These are phyloP conservation scores for Glonium stellatum DNA, from an alignment of 495 filamentous ascomycete genomes.

Conservation along the genomic window DNA sequence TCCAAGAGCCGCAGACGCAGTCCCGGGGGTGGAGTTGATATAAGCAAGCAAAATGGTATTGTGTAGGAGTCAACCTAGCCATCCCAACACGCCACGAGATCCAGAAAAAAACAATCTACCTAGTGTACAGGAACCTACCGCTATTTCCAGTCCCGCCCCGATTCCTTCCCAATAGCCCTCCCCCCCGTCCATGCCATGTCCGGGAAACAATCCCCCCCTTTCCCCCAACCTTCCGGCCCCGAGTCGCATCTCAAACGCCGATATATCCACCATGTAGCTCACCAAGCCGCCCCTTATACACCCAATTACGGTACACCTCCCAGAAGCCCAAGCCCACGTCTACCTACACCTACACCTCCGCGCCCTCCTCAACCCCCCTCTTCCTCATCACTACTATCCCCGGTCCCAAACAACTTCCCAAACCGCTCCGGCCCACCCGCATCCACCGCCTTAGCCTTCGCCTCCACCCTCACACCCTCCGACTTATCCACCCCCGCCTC, in stretches of 20 bases:
- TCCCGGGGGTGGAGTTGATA: neutral
- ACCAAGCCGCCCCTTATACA: neutral
- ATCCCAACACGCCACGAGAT: neutral
- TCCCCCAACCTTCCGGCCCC: too few species aligned
- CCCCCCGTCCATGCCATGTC: neutral
- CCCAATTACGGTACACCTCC: too few species aligned
- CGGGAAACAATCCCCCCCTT: too few species aligned
- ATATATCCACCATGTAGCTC: neutral
- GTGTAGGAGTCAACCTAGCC: neutral
- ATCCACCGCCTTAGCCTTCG: neutral
- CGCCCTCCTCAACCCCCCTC: slow-evolving; percentile 3
- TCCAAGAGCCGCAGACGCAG: neutral
- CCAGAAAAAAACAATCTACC: neutral
- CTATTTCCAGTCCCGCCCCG: neutral
- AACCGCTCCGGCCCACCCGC: slow-evolving; percentile 3
- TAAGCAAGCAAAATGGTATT: neutral
- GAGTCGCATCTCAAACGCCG: slow-evolving; percentile 10
- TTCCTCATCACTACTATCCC: slow-evolving; percentile 17
- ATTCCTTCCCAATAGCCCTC: neutral
- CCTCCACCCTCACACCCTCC: neutral
- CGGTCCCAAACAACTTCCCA: slow-evolving; percentile 15
- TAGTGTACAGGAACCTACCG: neutral
- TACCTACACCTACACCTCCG: neutral
- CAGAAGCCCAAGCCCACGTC: neutral
- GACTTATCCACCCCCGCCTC: slow-evolving; percentile 1